Base-by-base conservation (phyloP, 2,329 filamentous ascomycete genomes). In the Trichoderma atroviride region DNA sequence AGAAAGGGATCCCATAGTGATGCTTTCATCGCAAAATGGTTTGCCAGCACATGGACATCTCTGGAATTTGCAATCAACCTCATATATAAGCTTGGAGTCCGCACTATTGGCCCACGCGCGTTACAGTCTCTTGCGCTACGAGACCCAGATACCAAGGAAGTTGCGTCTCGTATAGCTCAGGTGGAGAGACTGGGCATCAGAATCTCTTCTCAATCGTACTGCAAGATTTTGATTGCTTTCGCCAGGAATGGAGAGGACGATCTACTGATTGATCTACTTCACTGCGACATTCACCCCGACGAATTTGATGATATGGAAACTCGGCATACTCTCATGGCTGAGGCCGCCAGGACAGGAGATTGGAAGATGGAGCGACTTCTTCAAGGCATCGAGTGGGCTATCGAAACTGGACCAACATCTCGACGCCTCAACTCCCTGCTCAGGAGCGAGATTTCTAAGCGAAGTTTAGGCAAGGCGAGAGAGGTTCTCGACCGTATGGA, bases 81-180 rank as follows among this genome's bases (percentile, higher is more conserved):
- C 7, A 82, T 96, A 22, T 84, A 86, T 68, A 88, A 91, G 74
- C 86, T 97, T 63, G 92, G 92, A 2, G 82, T 96, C 5, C 84
- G 88, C 59, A 82, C 84, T 43, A 90, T 97, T 71, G 94, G 94
- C 0, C 91, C 93, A 0, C 81, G 91, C 22, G 91, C 93, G 4
- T 78, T 97, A 24, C 91, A 94, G 72, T 90, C 94, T 57, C 88
- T 97, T 78, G 92, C 90, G 4, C 78, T 91, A 13, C 86, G 92
- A 74, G 87, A 91, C 64, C 78, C 82, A 1, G 85, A 85, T 11
- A 78, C 88, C 0, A 80, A 84, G 37, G 85, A 84, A 7, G 81
- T 96, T n/a, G 75, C 83, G 29, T 77, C 81, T 0, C 87, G 88
- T 37, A 84, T 97, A 31, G 77, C 83, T 31, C 84, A 88, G 66